These are phyloP conservation scores for Wickerhamiella siamensis DNA, from an alignment of 805 yeast species.

Conservation along the genomic window DNA sequence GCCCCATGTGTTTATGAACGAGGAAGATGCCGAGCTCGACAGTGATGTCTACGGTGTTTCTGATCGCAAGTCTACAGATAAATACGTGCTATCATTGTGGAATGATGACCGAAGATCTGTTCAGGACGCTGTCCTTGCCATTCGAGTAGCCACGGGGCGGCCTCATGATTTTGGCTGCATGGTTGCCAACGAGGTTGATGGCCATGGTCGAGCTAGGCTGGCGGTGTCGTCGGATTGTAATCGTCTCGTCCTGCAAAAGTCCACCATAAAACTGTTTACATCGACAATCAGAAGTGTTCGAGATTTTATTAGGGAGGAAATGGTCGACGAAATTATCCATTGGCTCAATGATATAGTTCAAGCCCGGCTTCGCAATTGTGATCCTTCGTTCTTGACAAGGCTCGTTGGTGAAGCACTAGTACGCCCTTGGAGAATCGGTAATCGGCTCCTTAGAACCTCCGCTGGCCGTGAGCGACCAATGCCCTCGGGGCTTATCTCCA, in stretches of 20 bases:
- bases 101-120: conserved; percentile 70
- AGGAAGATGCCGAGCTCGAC: conserved; percentile 26
- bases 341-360: conserved; percentile 51
- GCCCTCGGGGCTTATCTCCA: conserved; percentile 1
- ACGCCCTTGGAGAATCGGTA: conserved; percentile 47
- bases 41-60: conserved; percentile 34
- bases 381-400: conserved; percentile 34
- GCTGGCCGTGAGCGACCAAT: neutral
- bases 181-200: conserved; percentile 52
- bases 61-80: conserved; percentile 31
- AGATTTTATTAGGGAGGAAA: conserved; percentile 65
- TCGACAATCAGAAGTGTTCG: conserved; percentile 46
- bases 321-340: conserved; percentile 55
- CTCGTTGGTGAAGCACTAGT: conserved; percentile 44
- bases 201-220: conserved; percentile 56
- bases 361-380: conserved; percentile 30
- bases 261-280: conserved; percentile 42
- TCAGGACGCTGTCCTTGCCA: conserved; percentile 55
- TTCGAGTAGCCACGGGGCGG: conserved; percentile 49
- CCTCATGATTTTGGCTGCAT: conserved; percentile 51
- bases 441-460: neutral
- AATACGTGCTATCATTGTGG: conserved; percentile 47
- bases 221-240: conserved; percentile 39
- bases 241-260: conserved; percentile 39
- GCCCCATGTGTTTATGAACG: conserved; percentile 20